These are phyloP conservation scores for Phytophthora agathidicida DNA, from an alignment of 352 stramenopile genomes.

Conservation along the genomic window DNA sequence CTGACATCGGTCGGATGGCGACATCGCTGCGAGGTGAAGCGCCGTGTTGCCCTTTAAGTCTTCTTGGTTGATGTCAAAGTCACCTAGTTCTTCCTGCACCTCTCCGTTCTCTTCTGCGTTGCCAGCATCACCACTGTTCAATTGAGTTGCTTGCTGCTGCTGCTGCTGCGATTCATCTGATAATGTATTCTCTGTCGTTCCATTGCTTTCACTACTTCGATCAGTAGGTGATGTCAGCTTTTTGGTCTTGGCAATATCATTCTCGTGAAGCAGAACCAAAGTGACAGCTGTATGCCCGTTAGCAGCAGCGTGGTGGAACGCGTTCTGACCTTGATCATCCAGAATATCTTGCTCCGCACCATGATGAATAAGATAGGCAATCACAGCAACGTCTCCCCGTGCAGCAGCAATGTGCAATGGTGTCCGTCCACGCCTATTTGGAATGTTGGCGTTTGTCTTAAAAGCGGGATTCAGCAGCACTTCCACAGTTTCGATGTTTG, in stretches of 20 bases:
- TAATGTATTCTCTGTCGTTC: neutral
- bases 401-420: conserved; percentile 76
- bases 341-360: conserved; percentile 74
- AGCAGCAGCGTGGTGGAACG: conserved; percentile 80
- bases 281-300: conserved; percentile 80
- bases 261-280: conserved; percentile 76
- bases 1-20: conserved; percentile 75
- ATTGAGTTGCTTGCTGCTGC: conserved; percentile 9
- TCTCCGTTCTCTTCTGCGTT: neutral
- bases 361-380: conserved; percentile 75
- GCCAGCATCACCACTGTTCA: conserved; percentile 1
- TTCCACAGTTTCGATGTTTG: conserved; percentile 70
- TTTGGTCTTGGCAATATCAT: conserved; percentile 37
- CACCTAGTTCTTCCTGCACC: conserved; percentile 24
- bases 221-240: conserved; percentile 6
- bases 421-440: conserved; percentile 73
- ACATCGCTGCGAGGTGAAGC: conserved; percentile 86
- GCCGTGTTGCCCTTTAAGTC: conserved; percentile 87
- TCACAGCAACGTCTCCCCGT: conserved; percentile 75
- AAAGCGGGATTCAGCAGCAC: conserved; percentile 63
- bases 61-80: conserved; percentile 81
- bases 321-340: conserved; percentile 85
- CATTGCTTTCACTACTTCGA: conserved; percentile 15
- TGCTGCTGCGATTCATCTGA: conserved; percentile 17
- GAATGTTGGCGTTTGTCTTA: conserved; percentile 83